phyloP scores from a whole-genome alignment of 1,139 yeast species.

The Debaryomycetaceae sp. region DNA sequence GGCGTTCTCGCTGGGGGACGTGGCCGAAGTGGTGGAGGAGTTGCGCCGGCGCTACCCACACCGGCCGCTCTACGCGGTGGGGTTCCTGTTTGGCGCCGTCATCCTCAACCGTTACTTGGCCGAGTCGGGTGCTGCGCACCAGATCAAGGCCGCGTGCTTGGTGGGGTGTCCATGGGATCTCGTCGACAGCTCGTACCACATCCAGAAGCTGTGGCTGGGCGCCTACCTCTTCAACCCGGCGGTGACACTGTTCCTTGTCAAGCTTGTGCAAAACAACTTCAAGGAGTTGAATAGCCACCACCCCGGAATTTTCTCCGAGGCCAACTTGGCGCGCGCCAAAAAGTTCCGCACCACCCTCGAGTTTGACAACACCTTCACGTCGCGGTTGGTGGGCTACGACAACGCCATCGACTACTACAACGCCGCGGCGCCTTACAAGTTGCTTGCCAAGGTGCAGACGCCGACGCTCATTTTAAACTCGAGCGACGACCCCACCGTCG shows the following conservation, averaged over 20 bases:
- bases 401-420: conserved; percentile 71
- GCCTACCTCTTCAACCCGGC: conserved; percentile 57
- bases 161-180: conserved; percentile 88
- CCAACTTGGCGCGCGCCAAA: conserved; percentile 26
- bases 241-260: conserved; percentile 61
- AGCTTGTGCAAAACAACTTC: conserved; percentile 60
- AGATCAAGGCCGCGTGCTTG: conserved; percentile 60
- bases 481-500: conserved; percentile 80
- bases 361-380: conserved; percentile 72
- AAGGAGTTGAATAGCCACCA: conserved; percentile 41
- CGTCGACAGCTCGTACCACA: conserved; percentile 47
- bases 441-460: conserved; percentile 51
- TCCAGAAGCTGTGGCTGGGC: conserved; percentile 57
- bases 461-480: conserved; percentile 72
- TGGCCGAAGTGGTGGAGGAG: conserved; percentile 54
- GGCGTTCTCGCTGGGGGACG: conserved; percentile 71
- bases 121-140: conserved; percentile 26
- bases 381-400: conserved; percentile 68
- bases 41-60: conserved; percentile 58
- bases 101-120: conserved; percentile 77
- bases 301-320: conserved; percentile 30
- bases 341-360: conserved; percentile 41
- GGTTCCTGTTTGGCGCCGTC: conserved; percentile 87
- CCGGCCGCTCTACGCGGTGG: conserved; percentile 71
- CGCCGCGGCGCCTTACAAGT: conserved; percentile 59